phyloP scores from a whole-genome alignment of 306 rosid genomes.

The Potentilla sterilis region DNA sequence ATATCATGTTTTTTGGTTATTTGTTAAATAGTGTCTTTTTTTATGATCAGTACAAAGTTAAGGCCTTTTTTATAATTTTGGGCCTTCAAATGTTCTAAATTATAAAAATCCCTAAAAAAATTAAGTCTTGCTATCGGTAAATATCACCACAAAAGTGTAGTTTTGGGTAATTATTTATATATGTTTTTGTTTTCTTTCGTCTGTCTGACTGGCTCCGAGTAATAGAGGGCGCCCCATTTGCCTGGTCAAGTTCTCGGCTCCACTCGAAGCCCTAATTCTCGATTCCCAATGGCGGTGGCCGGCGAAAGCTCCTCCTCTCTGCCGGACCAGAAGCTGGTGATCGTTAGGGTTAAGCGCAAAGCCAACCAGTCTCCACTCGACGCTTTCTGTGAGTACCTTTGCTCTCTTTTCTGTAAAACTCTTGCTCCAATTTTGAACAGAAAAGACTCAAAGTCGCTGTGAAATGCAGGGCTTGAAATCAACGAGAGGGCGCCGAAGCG shows the following conservation, averaged over 20 bases:
- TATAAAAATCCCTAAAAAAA: too few species aligned
- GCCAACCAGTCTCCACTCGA: slow-evolving; percentile 62
- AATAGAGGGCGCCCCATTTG: too few species aligned
- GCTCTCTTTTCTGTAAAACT: neutral
- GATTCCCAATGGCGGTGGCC: slow-evolving; percentile 31
- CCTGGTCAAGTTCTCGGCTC: neutral
- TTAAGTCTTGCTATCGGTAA: too few species aligned
- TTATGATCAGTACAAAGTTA: too few species aligned
- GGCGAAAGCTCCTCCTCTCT: slow-evolving; percentile 63
- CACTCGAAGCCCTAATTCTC: slow-evolving; percentile 5
- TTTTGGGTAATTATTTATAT: too few species aligned
- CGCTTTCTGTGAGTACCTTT: slow-evolving; percentile 60
- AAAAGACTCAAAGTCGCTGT: neutral
- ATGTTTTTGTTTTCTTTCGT: too few species aligned
- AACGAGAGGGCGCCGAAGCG: slow-evolving; percentile 84
- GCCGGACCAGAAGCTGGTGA: slow-evolving; percentile 53
- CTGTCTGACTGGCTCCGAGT: too few species aligned
- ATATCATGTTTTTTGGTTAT: too few species aligned
- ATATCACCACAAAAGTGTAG: too few species aligned
- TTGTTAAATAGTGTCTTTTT: too few species aligned
- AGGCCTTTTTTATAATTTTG: too few species aligned
- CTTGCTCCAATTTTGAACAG: neutral
- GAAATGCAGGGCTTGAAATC: slow-evolving; percentile 73
- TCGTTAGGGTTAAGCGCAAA: slow-evolving; percentile 91
- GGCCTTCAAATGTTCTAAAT: too few species aligned